Evolutionary conservation across 352 stramenopile genomes (phyloP).

Genomic region (Phytophthora meadii): DNA sequence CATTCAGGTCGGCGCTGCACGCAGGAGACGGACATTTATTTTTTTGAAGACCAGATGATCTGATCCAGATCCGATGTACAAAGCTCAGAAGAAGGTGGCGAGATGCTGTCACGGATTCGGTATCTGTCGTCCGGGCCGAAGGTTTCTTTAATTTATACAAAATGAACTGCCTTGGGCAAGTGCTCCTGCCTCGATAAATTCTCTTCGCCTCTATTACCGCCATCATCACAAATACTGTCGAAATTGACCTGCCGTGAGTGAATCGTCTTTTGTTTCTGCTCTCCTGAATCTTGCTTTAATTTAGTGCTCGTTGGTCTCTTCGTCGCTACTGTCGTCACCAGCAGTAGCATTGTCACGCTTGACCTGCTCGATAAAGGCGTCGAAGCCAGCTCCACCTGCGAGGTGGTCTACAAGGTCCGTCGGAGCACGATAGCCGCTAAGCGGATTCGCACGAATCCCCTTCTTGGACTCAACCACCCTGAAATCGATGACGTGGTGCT

Average conservation of each 20-base stretch:
- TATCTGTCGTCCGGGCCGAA: conserved; percentile 16
- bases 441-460: conserved; percentile 65
- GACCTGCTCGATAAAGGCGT: conserved; percentile 87
- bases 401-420: conserved; percentile 87
- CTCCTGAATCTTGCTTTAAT: too few relatives aligned
- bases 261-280: too few relatives aligned
- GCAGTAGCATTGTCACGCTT: conserved; percentile 64
- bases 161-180: conserved; percentile 29
- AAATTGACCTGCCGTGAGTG: too few relatives aligned
- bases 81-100: conserved; percentile 17
- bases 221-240: too few relatives aligned
- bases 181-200: conserved; percentile 30
- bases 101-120: conserved; percentile 9
- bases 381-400: conserved; percentile 70
- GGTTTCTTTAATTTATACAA: conserved; percentile 44
- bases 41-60: conserved; percentile 35
- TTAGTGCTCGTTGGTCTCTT: conserved; percentile 13
- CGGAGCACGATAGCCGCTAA: conserved; percentile 85
- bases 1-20: conserved; percentile 18
- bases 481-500: conserved; percentile 72
- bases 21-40: conserved; percentile 30
- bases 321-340: conserved; percentile 24
- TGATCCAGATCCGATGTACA: conserved; percentile 26
- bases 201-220: conserved; percentile 18
- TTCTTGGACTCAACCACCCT: conserved; percentile 76